Evolutionary conservation across 305 asterid species (phyloP).

Genomic region (Nicotiana rustica): DNA sequence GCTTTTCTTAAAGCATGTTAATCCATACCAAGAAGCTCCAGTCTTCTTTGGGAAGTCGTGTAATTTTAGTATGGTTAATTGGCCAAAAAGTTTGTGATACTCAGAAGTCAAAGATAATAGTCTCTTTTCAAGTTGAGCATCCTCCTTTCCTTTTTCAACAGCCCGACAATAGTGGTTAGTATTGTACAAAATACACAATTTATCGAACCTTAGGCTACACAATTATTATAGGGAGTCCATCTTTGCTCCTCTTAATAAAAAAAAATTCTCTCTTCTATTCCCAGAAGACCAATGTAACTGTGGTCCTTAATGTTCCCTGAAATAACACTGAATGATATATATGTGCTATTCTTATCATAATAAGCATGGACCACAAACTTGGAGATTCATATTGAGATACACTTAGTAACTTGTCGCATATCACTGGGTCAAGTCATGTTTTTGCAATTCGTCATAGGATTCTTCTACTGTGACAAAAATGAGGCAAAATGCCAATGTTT

Average conservation of each 20-base stretch:
- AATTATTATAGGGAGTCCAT: neutral
- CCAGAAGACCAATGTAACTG: neutral
- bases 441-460: too few relatives aligned
- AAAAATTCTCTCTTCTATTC: neutral
- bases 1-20: conserved; percentile 5
- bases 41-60: neutral
- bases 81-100: neutral
- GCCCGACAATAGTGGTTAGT: neutral
- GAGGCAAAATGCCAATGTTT: neutral
- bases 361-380: neutral
- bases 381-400: neutral
- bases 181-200: neutral
- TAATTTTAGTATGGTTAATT: neutral
- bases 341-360: neutral
- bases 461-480: neutral
- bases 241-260: neutral
- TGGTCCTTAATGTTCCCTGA: neutral
- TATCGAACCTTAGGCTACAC: neutral
- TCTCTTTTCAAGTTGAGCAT: neutral
- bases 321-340: conserved; percentile 4
- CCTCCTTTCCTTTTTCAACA: conserved; percentile 5
- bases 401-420: neutral
- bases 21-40: conserved; percentile 3
- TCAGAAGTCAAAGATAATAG: conserved; percentile 5
- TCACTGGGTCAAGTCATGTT: conserved; percentile 1